These are phyloP conservation scores for Sutorius australiensis DNA, from an alignment of 768 basidiomycete genomes.

Conservation along the genomic window DNA sequence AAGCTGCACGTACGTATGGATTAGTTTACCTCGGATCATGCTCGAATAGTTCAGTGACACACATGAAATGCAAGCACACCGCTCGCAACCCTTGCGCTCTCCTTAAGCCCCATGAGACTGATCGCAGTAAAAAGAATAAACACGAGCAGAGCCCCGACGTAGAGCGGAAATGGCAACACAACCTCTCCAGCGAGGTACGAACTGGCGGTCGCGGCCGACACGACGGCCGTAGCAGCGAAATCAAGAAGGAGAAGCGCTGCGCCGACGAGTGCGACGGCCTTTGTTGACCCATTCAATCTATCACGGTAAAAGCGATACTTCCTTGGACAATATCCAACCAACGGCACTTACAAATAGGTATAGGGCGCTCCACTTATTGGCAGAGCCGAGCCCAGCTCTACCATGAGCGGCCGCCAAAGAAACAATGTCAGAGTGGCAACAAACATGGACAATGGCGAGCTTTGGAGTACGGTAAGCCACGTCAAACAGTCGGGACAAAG, in stretches of 20 bases:
- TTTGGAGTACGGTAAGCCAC: conserved; percentile 20
- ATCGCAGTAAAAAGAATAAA: conserved; percentile 51
- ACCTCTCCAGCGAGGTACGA: conserved; percentile 67
- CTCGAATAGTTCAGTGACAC: conserved; percentile 14
- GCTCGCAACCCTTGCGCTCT: conserved; percentile 60
- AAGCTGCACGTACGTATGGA: conserved; percentile 33
- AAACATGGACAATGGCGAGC: conserved; percentile 67
- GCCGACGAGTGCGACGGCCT: conserved; percentile 58
- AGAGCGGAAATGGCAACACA: conserved; percentile 50
- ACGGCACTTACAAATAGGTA: conserved; percentile 52
- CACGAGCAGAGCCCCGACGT: conserved; percentile 51
- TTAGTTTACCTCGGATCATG: background rate
- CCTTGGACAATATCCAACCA: background rate
- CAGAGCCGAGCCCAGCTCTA: conserved; percentile 65
- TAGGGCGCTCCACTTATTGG: conserved; percentile 71
- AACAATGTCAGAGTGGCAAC: conserved; percentile 59
- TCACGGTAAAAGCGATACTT: background rate
- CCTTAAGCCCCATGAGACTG: conserved; percentile 56
- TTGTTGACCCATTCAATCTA: conserved; percentile 62
- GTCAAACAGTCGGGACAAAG: background rate
- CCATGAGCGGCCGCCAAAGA: conserved; percentile 73
- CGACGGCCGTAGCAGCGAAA: conserved; percentile 62
- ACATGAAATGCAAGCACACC: conserved; percentile 59
- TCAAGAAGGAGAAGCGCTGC: conserved; percentile 69
- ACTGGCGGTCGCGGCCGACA: conserved; percentile 70